phyloP scores from a whole-genome alignment of 2,329 filamentous ascomycete genomes.

The Pezicula carpinea region DNA sequence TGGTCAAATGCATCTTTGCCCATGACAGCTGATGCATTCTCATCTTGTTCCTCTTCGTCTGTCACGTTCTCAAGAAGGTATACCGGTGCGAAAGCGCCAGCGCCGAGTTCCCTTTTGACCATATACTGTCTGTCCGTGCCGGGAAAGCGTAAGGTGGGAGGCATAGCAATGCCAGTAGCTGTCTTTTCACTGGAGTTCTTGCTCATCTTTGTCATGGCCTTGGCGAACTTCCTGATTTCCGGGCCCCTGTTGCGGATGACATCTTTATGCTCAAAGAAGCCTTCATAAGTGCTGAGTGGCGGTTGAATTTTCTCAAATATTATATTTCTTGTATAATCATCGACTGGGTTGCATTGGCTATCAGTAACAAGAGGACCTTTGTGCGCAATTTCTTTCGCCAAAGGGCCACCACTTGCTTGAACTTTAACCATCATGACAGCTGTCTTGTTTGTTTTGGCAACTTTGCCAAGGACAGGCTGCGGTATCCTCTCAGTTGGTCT shows the following conservation, averaged over 20 bases:
- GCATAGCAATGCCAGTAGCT: conserved; percentile 49
- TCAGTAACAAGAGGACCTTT: conserved; percentile 78
- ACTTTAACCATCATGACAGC: conserved; percentile 25
- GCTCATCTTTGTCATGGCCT: conserved; percentile 42
- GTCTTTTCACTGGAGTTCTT: conserved; percentile 50
- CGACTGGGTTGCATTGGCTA: conserved; percentile 81
- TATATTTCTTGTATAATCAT: conserved; percentile 65
- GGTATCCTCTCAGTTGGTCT: conserved; percentile 43
- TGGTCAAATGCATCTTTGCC: conserved; percentile 58
- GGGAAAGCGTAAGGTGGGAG: conserved; percentile 64
- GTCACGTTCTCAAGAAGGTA: conserved; percentile 81
- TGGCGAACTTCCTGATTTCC: conserved; percentile 80
- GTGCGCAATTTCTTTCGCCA: conserved; percentile 37
- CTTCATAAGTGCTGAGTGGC: conserved; percentile 67
- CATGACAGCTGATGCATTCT: conserved; percentile 44
- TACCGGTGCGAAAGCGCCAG: conserved; percentile 91
- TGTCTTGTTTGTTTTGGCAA: conserved; percentile 37
- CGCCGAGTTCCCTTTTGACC: conserved; percentile 80
- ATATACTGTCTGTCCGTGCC: conserved; percentile 65
- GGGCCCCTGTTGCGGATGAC: conserved; percentile 60
- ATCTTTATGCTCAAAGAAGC: conserved; percentile 70
- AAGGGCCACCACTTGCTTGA: conserved; percentile 23
- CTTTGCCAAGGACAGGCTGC: conserved; percentile 46
- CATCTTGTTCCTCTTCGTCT: conserved; percentile 43
- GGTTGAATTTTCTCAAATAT: conserved; percentile 74